Evolutionary conservation across 441 rosid genomes (phyloP), one percentile per base, ranked within the genome.

Genomic region (Syzygium malaccense): DNA sequence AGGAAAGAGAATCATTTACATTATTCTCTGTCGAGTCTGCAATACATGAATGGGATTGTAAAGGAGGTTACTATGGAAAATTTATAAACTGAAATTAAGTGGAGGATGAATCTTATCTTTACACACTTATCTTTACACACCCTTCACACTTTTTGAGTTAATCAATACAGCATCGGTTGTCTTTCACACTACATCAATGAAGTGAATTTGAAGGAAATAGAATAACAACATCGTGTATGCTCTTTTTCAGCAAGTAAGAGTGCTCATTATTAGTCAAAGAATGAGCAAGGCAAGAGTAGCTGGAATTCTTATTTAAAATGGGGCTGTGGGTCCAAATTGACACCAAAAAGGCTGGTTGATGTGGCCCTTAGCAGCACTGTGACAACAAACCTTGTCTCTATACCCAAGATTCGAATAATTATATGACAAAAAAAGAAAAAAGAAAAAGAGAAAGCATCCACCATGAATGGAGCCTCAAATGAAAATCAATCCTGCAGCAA

Each of bases 321-420:
- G 20, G 83, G 83, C 6, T 23, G 90, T 88, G 93, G 95, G 95
- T 90, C 94, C 91, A 55, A 83, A 60, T 3, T 89, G 92, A 71
- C 87, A 89, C 90, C 84, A 30, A 53, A 91, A 92, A 91, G 91
- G 93, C 86, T 75, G 64, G 83, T 90, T 62, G 83, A 48, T 48
- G 75, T 90, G 93, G 90, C 91, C 92, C 78, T 75, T 55, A 71
- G 37, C 30, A 55, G 56, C 86, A 93, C 93, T 93, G 92, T 91
- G 94, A n/a, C 95, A 94, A 91, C 93, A 91, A 93, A 90, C 89
- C 91, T 55, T 92, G 92, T 93, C 94, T 89, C 91, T 90, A 88
- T 91, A 89, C 92, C 92, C 90, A 89, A 91, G 92, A 91, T 92
- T 90, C 80, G 57, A 87, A 91, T 90, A 86, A 91, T 90, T 89